Percentiles rank a stretch among this genome's conserved stretches.
Evolutionary conservation across 1,139 yeast species (phyloP).

Genomic region (Yamadazyma friedrichii): DNA sequence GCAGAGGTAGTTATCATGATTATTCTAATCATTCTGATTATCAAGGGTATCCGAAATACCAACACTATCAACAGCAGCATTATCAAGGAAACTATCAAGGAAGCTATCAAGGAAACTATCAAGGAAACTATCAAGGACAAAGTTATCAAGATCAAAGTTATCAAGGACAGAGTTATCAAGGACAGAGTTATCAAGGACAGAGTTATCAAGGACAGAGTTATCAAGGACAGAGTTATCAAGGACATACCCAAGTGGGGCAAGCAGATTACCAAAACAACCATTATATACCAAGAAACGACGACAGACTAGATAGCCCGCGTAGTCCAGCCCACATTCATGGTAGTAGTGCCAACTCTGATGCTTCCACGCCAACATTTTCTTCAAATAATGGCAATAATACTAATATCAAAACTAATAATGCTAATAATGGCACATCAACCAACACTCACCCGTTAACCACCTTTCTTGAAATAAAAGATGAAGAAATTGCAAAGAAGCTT

Average conservation of each 20-base stretch:
- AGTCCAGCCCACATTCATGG: too few relatives aligned
- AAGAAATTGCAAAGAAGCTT: constrained; percentile 1
- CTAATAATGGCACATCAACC: neutral
- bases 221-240: too few relatives aligned
- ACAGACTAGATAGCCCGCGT: too few relatives aligned
- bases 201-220: too few relatives aligned
- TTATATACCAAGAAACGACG: neutral
- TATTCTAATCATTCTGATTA: neutral
- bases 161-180: too few relatives aligned
- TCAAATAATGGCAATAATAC: neutral
- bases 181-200: too few relatives aligned
- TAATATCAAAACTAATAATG: neutral
- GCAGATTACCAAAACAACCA: neutral
- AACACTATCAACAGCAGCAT: constrained; percentile 1
- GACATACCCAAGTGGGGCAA: too few relatives aligned
- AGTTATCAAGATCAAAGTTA: too few relatives aligned
- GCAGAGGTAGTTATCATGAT: constrained; percentile 1
- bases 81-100: neutral
- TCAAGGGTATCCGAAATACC: constrained; percentile 3
- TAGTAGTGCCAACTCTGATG: too few relatives aligned
- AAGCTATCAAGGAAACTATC: neutral
- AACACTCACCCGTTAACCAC: neutral
- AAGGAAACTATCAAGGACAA: neutral
- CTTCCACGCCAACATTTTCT: too few relatives aligned
- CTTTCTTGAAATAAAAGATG: constrained; percentile 5